Base-by-base conservation (phyloP, 306 rosid genomes). In the Vachellia collinsii region DNA sequence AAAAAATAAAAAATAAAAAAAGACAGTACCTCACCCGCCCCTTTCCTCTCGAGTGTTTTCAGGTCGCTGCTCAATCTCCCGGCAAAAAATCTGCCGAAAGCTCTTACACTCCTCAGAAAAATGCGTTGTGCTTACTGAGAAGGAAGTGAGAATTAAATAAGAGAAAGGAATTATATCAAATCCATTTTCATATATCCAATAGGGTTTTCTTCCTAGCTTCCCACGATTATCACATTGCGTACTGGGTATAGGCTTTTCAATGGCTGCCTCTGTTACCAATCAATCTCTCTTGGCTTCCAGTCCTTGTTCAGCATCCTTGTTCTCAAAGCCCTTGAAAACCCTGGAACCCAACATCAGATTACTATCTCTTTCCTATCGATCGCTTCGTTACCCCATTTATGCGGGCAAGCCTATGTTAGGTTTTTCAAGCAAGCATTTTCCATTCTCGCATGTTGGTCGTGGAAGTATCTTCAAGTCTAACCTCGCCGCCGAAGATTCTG, bases 231-330 rank as follows among this genome's bases (percentile, higher is more conserved):
- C 22, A 38, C 48, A 29, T 29, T 29, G 34, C 34, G 34, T 29
- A 29, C 34, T 29, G 34, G 34, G 34, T 66, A 3, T 38, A 38
- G n/a, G 7, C 29, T 7, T 66, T 66, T 67, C 23, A 75, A 93
- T 92, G 95, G 93, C 93, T 51, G 23, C 77, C 42, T 77, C 79
- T 77, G 82, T 88, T 41, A 74, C 84, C 1, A 94, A 81, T 69
- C 87, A 74, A 79, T 36, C 85, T 63, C 84, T 86, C 70, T 64
- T 74, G 51, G 68, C 69, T 74, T 83, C 56, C 37, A 83, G 84
- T 54, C 70, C 88, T 11, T 85, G 86, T 69, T 76, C 90, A 25
- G 44, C 85, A 36, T 76, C 80, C 25, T 25, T 77, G 20, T 85
- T 85, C 68, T 74, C 85, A 11, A 78, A 75, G 8, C 87, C 87